Percentiles rank a stretch among this genome's conserved stretches.
These are phyloP conservation scores for Pelargonium australe DNA, from an alignment of 441 rosid species.

Conservation along the genomic window DNA sequence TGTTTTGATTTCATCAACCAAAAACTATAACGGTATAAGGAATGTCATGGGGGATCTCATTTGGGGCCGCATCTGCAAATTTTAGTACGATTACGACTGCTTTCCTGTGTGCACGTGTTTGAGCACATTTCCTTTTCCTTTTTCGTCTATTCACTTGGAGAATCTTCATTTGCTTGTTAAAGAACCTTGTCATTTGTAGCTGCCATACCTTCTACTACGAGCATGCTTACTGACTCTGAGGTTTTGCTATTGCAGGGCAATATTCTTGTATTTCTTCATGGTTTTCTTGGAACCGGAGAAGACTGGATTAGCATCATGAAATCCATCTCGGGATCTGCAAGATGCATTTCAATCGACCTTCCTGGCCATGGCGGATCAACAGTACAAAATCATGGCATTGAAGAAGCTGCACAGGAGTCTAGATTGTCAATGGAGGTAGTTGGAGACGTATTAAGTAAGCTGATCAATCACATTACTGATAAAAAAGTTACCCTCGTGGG, in stretches of 20 bases:
- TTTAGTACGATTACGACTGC: background rate
- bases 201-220: background rate
- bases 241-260: conserved; percentile 39
- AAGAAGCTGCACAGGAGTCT: conserved; percentile 26
- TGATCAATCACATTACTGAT: conserved; percentile 52
- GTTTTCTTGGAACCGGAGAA: conserved; percentile 85
- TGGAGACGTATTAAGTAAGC: conserved; percentile 35
- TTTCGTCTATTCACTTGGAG: conserved; percentile 1
- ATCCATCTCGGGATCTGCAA: conserved; percentile 60
- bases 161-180: conserved; percentile 2
- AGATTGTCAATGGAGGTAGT: conserved; percentile 54
- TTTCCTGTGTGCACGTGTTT: too few species aligned
- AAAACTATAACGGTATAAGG: background rate
- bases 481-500: conserved; percentile 63
- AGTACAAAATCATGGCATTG: conserved; percentile 24
- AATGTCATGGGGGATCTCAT: background rate
- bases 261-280: conserved; percentile 71
- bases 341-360: conserved; percentile 83
- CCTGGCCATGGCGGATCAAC: conserved; percentile 84
- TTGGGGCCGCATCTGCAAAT: conserved; percentile 10
- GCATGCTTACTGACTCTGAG: background rate
- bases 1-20: background rate
- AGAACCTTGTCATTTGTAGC: background rate
- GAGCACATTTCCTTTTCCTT: background rate
- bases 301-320: conserved; percentile 91